Conservation (phyloP, 495 filamentous ascomycete species). For the Hypoxylon fragiforme region DNA sequence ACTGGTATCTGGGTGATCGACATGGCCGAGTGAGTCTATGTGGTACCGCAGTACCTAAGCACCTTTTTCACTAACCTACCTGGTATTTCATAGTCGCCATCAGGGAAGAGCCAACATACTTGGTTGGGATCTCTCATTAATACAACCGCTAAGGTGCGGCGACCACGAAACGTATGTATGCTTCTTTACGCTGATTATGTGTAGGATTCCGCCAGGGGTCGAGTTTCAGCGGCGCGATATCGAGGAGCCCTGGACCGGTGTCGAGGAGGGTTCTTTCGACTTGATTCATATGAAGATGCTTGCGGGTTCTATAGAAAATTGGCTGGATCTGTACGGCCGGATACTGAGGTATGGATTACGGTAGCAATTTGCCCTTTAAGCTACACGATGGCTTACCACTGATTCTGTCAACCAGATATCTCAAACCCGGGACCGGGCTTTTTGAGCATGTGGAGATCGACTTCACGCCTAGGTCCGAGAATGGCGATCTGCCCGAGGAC, state of each 20-base stretch:
- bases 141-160: constrained; percentile 73
- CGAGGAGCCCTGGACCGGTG: constrained; percentile 72
- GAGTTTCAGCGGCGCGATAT: constrained; percentile 75
- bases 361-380: constrained; percentile 1
- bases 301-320: constrained; percentile 77
- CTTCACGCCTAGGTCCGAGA: constrained; percentile 75
- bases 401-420: constrained; percentile 55
- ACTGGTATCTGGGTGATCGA: constrained; percentile 93
- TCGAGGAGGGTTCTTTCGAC: constrained; percentile 79
- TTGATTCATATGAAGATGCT: constrained; percentile 83
- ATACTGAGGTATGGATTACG: constrained; percentile 59
- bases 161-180: not conserved
- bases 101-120: constrained; percentile 55
- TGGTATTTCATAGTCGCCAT: constrained; percentile 22
- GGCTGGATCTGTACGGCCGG: constrained; percentile 73
- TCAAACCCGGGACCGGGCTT: constrained; percentile 75
- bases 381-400: constrained; percentile 15
- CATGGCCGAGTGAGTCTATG: constrained; percentile 69
- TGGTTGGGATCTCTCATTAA: constrained; percentile 77
- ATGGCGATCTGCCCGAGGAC: constrained; percentile 56
- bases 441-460: constrained; percentile 96
- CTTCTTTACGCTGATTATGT: constrained; percentile 1
- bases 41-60: constrained; percentile 1
- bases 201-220: constrained; percentile 71
- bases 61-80: constrained; percentile 19